These are phyloP conservation scores for Lithohypha guttulata DNA, from an alignment of 2,329 filamentous ascomycete species.

Conservation along the genomic window DNA sequence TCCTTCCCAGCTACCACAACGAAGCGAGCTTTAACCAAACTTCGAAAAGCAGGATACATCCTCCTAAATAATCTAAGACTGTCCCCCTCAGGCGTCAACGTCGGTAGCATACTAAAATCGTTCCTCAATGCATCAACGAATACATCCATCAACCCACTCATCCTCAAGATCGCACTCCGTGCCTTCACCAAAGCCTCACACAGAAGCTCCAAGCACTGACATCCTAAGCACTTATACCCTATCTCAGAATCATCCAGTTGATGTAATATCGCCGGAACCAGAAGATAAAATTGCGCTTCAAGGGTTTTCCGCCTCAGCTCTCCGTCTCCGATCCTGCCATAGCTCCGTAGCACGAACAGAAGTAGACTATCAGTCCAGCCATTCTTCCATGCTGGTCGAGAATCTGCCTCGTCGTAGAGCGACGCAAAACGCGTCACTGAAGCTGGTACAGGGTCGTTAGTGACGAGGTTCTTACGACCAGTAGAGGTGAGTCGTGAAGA, in stretches of 20 bases:
- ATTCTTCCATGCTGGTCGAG: conserved; percentile 19
- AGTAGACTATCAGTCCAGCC: conserved; percentile 12
- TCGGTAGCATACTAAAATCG: conserved; percentile 64
- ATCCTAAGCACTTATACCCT: conserved; percentile 31
- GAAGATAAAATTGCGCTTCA: conserved; percentile 35
- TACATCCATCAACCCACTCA: conserved; percentile 35
- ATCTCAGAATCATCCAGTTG: conserved; percentile 34
- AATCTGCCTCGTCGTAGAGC: conserved; percentile 7
- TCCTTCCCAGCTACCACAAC: background rate
- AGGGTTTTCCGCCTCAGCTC: conserved; percentile 19
- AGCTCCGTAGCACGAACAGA: conserved; percentile 11
- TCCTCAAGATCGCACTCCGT: conserved; percentile 28
- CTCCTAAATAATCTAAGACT: conserved; percentile 52
- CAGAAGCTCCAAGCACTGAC: conserved; percentile 27
- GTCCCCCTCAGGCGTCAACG: conserved; percentile 62
- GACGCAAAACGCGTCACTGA: conserved; percentile 26
- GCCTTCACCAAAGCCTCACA: conserved; percentile 24
- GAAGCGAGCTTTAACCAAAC: conserved; percentile 40
- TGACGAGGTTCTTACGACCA: conserved; percentile 35
- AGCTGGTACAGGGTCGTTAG: conserved; percentile 27
- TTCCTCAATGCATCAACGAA: conserved; percentile 42
- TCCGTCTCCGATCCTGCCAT: conserved; percentile 5
- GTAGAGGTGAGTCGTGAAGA: conserved; percentile 33
- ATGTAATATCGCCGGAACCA: conserved; percentile 33
- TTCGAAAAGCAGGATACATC: conserved; percentile 57